Base-by-base conservation (phyloP, 306 rosid genomes). In the Medicago truncatula region DNA sequence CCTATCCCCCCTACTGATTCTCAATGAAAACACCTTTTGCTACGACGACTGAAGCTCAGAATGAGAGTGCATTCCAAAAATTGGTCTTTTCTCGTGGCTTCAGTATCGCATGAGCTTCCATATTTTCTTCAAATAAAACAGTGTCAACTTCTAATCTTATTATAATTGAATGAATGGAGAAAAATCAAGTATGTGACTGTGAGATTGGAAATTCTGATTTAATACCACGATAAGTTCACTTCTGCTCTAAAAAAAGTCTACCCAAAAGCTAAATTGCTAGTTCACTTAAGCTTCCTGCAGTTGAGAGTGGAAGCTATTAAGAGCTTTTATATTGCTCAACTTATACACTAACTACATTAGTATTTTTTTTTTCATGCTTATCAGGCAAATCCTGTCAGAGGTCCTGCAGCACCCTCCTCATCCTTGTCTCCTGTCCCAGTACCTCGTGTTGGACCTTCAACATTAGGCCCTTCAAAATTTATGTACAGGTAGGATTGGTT, bases 391-490 rank as follows among this genome's bases (percentile, higher is more conserved):
- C 84, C 89, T 78, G 54, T 80, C 70, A 86, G 83, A 87, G 77
- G 86, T 78, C 75, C 90, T 43, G 72, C 56, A 44, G 81, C 85
- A 59, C 89, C 99, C 23, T 65, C 90, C 66, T 81, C 96, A 39
- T 76, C 92, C 21, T 70, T 78, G 77, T 80, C 92, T 70, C 85
- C 94, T 38, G 73, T 67, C 73, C 92, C 93, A 47, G 86, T 85
- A 77, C 77, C 91, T 82, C 93, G 90, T 34, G 86, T 63, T 78
- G 93, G 98, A 78, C 70, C 86, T 10, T 76, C 91, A 58, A 72
- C 95, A 75, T 59, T 85, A 80, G 97, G 97, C 67, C 90, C 98
- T 79, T 92, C 98, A 75, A 96, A 92, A 87, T 76, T 90, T 73
- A 88, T 92, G n/a, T 96, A 90, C 87, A 90, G 99, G 99, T 96